A percentile compares a stretch with the other conserved stretches of the same genome.
These are phyloP conservation scores for Sextonia rubra DNA, from an alignment of 164 flowering plant genomes.

Conservation along the genomic window DNA sequence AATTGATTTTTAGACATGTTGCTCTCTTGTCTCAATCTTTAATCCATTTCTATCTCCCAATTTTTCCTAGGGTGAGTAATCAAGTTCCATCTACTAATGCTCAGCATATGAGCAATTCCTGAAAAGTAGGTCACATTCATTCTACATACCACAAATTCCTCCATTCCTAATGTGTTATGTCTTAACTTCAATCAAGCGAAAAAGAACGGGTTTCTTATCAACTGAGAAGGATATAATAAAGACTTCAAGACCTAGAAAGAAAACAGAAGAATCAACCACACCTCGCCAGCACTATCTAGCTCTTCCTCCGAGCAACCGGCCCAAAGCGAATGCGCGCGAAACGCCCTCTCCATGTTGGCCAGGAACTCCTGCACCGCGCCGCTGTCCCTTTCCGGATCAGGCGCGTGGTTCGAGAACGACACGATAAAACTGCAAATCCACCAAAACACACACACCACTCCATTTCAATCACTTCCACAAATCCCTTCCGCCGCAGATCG, in stretches of 20 bases:
- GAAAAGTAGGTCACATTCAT: too few species aligned
- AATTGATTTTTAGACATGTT: too few species aligned
- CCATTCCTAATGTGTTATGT: too few species aligned
- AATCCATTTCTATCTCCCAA: too few species aligned
- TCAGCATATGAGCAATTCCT: too few species aligned
- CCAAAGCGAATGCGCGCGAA: slow-evolving; percentile 90
- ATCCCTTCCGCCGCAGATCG: not conserved
- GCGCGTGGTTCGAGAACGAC: slow-evolving; percentile 71
- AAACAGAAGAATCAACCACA: slow-evolving; percentile 26
- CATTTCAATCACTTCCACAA: not conserved
- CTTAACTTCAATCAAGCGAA: too few species aligned
- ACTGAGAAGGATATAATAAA: not conserved
- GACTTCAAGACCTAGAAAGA: not conserved
- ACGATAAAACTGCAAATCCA: slow-evolving; percentile 73
- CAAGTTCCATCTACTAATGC: too few species aligned
- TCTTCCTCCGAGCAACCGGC: slow-evolving; percentile 91
- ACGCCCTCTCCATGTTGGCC: slow-evolving; percentile 79
- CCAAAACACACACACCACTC: slow-evolving; percentile 1
- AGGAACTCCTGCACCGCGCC: slow-evolving; percentile 81
- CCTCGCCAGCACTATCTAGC: slow-evolving; percentile 95
- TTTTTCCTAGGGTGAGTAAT: too few species aligned
- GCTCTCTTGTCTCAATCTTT: too few species aligned
- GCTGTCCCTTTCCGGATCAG: slow-evolving; percentile 87
- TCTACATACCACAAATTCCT: too few species aligned
- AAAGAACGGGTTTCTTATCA: too few species aligned